Evolutionary conservation across 192 early-diverging fungal genomes (phyloP).

Genomic region (Rhizophlyctis rosea): DNA sequence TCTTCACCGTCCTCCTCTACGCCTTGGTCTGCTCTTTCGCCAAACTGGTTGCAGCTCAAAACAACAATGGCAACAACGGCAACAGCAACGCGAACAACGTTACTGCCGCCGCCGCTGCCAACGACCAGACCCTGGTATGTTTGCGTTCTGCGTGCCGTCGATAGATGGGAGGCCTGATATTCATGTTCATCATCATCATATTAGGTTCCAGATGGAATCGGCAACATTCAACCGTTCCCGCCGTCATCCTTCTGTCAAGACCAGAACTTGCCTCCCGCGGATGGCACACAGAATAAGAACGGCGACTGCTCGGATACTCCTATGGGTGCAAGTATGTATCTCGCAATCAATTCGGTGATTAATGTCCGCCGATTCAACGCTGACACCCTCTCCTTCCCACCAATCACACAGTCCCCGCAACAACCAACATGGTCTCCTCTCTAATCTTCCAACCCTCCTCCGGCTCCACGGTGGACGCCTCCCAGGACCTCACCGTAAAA

Average conservation of each 20-base stretch:
- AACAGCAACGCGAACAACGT: constrained; percentile 30
- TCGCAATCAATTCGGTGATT: background rate
- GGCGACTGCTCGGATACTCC: constrained; percentile 30
- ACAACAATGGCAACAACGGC: constrained; percentile 1
- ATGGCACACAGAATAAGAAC: constrained; percentile 34
- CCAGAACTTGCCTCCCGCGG: constrained; percentile 18
- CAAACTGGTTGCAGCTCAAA: background rate
- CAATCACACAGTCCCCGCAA: constrained; percentile 18
- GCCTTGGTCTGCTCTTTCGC: background rate
- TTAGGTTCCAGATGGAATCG: too few relatives aligned
- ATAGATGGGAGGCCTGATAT: too few relatives aligned
- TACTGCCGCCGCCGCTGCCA: constrained; percentile 35
- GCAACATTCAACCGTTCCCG: background rate
- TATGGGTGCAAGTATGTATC: constrained; percentile 17
- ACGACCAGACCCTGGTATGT: constrained; percentile 16
- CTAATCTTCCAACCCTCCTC: constrained; percentile 29
- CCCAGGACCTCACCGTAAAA: constrained; percentile 20
- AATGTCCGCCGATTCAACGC: background rate
- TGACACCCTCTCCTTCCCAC: background rate
- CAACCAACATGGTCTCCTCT: constrained; percentile 36
- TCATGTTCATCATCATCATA: too few relatives aligned
- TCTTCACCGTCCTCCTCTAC: background rate
- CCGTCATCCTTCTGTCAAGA: constrained; percentile 19
- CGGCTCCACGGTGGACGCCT: constrained; percentile 31
- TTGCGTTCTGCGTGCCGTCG: too few relatives aligned